phyloP scores from a whole-genome alignment of 768 basidiomycete genomes.

The Glaciozyma antarctica region DNA sequence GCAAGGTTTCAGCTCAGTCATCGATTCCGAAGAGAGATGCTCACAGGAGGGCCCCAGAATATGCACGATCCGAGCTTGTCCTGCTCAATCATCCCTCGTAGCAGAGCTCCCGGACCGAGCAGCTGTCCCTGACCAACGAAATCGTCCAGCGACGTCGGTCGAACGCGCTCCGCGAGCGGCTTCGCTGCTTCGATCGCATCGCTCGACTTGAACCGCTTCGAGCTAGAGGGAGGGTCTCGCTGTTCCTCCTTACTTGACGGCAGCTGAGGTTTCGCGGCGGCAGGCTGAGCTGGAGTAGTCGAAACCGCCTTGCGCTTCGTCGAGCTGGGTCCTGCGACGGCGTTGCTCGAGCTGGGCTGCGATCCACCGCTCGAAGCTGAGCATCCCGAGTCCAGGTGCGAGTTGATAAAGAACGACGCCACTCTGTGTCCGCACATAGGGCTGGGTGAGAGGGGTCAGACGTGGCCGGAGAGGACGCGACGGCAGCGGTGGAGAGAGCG shows the following conservation, averaged over 20 bases:
- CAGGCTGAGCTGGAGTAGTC: constrained; percentile 26
- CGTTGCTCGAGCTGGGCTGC: neutral
- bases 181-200: constrained; percentile 40
- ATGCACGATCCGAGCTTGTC: constrained; percentile 47
- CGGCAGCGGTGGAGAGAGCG: neutral
- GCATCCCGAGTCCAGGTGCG: constrained; percentile 49
- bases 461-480: neutral
- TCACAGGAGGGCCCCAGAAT: constrained; percentile 38
- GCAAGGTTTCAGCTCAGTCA: too few species aligned
- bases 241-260: too few species aligned
- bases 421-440: constrained; percentile 28
- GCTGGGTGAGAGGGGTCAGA: neutral
- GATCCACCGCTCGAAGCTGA: constrained; percentile 24
- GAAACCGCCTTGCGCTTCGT: neutral
- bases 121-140: constrained; percentile 66
- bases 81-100: constrained; percentile 49
- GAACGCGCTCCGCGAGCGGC: constrained; percentile 63
- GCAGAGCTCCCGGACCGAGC: constrained; percentile 50
- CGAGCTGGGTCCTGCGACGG: neutral
- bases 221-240: neutral
- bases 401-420: constrained; percentile 45
- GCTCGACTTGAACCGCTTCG: constrained; percentile 28
- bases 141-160: constrained; percentile 55
- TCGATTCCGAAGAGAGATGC: neutral
- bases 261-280: neutral